Conservation (phyloP, 1,284 basidiomycete species). For the Ceratobasidium sp. region DNA sequence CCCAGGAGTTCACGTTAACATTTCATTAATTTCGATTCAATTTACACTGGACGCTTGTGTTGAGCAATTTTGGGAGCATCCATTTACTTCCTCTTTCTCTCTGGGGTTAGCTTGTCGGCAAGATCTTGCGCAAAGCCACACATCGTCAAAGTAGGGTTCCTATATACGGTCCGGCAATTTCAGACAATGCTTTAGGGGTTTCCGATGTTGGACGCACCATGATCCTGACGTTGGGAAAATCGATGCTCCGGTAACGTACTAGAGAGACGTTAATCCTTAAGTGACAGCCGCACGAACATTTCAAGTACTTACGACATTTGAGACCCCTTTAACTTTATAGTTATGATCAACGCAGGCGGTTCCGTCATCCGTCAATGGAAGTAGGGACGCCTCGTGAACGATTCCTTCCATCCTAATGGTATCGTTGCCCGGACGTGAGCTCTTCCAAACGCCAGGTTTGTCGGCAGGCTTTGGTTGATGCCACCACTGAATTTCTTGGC, state of each 20-base stretch:
- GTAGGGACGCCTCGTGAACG: constrained; percentile 51
- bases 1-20: neutral
- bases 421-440: constrained; percentile 13
- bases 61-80: neutral
- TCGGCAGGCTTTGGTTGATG: constrained; percentile 41
- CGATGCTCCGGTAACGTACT: constrained; percentile 49
- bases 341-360: constrained; percentile 25
- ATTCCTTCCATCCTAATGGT: constrained; percentile 47
- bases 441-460: constrained; percentile 1
- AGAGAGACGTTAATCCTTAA: neutral
- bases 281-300: neutral
- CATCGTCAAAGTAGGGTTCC: constrained; percentile 50
- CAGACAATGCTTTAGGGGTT: neutral
- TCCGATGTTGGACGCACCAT: constrained; percentile 20
- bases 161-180: neutral
- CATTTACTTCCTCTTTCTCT: neutral
- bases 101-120: constrained; percentile 47
- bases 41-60: neutral
- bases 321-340: constrained; percentile 26
- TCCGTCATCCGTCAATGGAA: constrained; percentile 40
- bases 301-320: constrained; percentile 28
- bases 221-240: constrained; percentile 50
- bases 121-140: constrained; percentile 52
- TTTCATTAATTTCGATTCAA: neutral
- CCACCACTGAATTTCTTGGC: constrained; percentile 47